Conservation (phyloP, 345 rosid genomes). For the Salix brachista region DNA sequence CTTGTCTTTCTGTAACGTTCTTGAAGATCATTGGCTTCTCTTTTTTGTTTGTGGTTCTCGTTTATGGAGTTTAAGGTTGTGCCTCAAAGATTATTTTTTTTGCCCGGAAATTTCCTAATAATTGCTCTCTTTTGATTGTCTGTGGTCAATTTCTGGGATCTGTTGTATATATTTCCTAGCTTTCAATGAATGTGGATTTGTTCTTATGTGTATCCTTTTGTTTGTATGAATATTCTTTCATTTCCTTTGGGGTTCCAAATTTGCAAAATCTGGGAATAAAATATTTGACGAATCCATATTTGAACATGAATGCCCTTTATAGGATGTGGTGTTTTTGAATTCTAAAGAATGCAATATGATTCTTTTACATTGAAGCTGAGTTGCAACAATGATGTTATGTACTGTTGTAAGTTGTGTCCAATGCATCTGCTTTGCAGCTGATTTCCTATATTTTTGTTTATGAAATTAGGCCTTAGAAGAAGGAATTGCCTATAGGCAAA, state of each 20-base stretch:
- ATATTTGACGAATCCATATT: conserved; percentile 10
- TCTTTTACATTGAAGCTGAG: not conserved
- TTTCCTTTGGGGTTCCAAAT: not conserved
- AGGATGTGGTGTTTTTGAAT: conserved; percentile 6
- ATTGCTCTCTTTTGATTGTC: not conserved
- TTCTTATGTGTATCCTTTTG: not conserved
- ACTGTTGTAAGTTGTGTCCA: conserved; percentile 9
- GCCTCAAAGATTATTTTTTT: not conserved
- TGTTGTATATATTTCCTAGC: conserved; percentile 4
- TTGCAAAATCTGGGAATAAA: conserved; percentile 4
- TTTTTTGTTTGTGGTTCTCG: not conserved
- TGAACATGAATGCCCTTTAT: conserved; percentile 2
- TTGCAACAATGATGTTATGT: not conserved
- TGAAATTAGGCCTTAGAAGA: conserved; percentile 26
- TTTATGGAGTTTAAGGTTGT: not conserved
- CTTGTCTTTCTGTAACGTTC: not conserved
- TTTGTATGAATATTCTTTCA: not conserved
- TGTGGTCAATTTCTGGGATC: conserved; percentile 2
- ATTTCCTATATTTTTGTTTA: not conserved
- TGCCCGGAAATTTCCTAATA: conserved; percentile 12
- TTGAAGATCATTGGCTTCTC: not conserved
- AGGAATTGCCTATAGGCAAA: conserved; percentile 10
- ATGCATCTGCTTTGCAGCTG: conserved; percentile 8
- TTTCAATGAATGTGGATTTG: conserved; percentile 11
- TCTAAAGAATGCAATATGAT: not conserved